Evolutionary conservation across 2,329 filamentous ascomycete genomes (phyloP), one percentile per base, ranked within the genome.

Genomic region (Geosmithia morbida): DNA sequence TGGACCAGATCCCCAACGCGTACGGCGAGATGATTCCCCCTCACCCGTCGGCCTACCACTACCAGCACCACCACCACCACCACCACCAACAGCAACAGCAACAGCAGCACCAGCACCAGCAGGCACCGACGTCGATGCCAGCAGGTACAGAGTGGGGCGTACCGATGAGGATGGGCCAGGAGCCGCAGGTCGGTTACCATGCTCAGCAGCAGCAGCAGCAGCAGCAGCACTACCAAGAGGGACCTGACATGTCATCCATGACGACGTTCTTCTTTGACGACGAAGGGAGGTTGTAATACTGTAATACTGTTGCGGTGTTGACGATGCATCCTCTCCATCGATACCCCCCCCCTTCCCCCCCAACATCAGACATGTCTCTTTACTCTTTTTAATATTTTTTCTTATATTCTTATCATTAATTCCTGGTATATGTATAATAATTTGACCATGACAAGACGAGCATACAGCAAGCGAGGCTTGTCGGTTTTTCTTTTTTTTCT

Each of bases 221-320:
- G 16, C 47, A 46, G 5, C 44, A 46, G 17, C 37, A 47, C 13
- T 10, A 29, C 20, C 46, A 47, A 18, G 41, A 43, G 41, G 46
- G 41, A 13, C 30, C 4, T 4, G 44, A 33, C 8, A 41, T 40
- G 30, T 20, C 26, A 41, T 22, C 40, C 26, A 47, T 47, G 46
- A 47, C 41, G 48, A 51, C 50, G 8, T 51, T 51, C 40, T 51
- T 51, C 50, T 48, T 51, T 20, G 50, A 51, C 40, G 50, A 51
- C 45, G 49, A 51, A 40, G 49, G 43, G 16, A 47, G 49, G 30
- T 49, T 51, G 41, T 51, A 33, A 51, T 26, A n/a, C n/a, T n/a
- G n/a, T n/a, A n/a, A n/a, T n/a, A n/a, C n/a, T n/a, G n/a, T n/a
- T n/a, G n/a, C n/a, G n/a, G n/a, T n/a, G n/a, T 8, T 26, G 22